Percentiles rank a stretch among this genome's conserved stretches.
Conservation (phyloP, 2,329 filamentous ascomycete genomes). For the Ascomycota sp. region DNA sequence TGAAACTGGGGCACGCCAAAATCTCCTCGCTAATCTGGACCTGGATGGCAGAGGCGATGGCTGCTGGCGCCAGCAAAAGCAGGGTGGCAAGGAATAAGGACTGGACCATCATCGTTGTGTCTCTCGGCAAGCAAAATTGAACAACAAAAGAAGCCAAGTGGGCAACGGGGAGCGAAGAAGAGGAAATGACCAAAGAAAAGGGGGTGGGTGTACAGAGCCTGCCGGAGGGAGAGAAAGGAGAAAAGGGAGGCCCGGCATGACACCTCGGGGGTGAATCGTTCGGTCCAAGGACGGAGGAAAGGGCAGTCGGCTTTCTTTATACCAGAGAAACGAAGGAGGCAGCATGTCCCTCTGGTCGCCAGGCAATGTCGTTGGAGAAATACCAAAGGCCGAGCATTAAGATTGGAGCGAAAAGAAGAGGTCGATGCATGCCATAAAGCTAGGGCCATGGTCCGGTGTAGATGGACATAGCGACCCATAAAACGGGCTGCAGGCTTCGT, state of each 20-base stretch:
- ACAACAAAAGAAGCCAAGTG: neutral
- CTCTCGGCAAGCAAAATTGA: too few species aligned
- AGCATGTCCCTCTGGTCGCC: too few species aligned
- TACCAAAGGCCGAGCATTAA: too few species aligned
- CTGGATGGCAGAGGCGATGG: constrained; percentile 3
- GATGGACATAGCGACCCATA: too few species aligned
- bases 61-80: constrained; percentile 8
- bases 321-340: neutral
- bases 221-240: neutral
- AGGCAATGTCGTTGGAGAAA: neutral
- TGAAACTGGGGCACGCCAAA: too few species aligned
- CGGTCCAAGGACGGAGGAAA: too few species aligned
- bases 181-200: neutral
- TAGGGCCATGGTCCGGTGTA: too few species aligned
- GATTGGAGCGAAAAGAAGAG: too few species aligned
- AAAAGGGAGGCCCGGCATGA: neutral
- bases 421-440: too few species aligned
- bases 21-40: constrained; percentile 1
- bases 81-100: constrained; percentile 5
- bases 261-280: too few species aligned
- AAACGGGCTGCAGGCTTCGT: too few species aligned
- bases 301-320: neutral
- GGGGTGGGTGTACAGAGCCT: too few species aligned
- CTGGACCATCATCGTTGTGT: constrained; percentile 5
- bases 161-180: neutral